Conservation (phyloP, 805 yeast genomes). For the Candida loeiensis region DNA sequence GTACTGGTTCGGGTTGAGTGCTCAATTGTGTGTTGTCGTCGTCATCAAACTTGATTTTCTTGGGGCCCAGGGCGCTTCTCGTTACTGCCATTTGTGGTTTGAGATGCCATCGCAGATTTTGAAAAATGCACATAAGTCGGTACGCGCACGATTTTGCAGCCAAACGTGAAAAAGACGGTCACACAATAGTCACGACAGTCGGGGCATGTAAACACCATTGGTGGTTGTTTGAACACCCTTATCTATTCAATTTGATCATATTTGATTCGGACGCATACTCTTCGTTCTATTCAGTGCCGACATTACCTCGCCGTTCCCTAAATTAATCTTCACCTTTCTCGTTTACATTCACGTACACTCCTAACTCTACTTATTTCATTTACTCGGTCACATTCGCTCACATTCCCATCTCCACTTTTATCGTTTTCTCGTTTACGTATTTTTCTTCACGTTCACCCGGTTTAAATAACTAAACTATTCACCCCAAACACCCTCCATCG, state of each 20-base stretch:
- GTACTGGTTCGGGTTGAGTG: conserved; percentile 1
- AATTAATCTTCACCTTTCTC: too few relatives aligned
- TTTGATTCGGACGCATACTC: too few relatives aligned
- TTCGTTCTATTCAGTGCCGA: too few relatives aligned
- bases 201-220: too few relatives aligned
- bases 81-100: conserved; percentile 24
- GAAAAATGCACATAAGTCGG: neutral
- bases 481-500: conserved; percentile 37
- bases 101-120: conserved; percentile 2
- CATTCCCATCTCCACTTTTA: neutral
- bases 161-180: neutral
- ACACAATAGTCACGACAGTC: too few relatives aligned
- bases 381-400: too few relatives aligned
- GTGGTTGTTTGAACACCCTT: too few relatives aligned
- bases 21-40: conserved; percentile 12
- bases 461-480: conserved; percentile 23
- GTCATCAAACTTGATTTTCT: conserved; percentile 32
- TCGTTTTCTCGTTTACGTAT: neutral
- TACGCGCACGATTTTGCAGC: conserved; percentile 1
- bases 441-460: too few relatives aligned
- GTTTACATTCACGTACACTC: too few relatives aligned
- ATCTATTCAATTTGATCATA: too few relatives aligned
- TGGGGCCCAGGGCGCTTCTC: conserved; percentile 23
- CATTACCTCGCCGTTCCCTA: too few relatives aligned
- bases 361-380: too few relatives aligned